Evolutionary conservation across 441 rosid species (phyloP), one percentile per base, ranked within the genome.

Genomic region (Breynia disticha): DNA sequence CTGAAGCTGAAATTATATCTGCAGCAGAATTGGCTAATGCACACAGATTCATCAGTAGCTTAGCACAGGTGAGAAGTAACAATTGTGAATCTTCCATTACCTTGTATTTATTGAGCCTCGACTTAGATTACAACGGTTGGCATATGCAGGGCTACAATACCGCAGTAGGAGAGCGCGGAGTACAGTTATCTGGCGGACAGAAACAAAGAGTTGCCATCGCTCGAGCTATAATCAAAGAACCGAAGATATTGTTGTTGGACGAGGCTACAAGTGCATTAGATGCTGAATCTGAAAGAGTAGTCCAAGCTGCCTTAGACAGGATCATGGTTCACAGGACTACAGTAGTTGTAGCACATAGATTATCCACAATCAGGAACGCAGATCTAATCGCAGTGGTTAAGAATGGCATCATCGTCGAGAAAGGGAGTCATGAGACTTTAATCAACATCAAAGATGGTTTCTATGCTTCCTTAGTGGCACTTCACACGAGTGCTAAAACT

Each of bases 241-340:
- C 87, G 1, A 87, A 68, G 62, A 73, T 83, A 61, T 56, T 84
- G 54, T 73, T 83, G 1, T 65, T 80, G 2, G 83, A 83, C 32
- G 95, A 90, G 66, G 96, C 93, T 35, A 85, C 81, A 0, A 87
- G 98, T 57, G 89, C 98, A 6, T 71, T 85, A 1, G 95, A 91
- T 24, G 82, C 85, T 0, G 86, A 85, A 62, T 85, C 93, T 0
- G 86, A 90, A 54, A 71, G 74, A 37, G 81, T 79, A 54, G 96
- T 85, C 61, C 95, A 83, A 24, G 83, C 82, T 13, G 89, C 82
- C 20, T 42, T 80, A 11, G 95, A 85, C 53, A 46, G 74, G 16
- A 81, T 66, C 16, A 74, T 77, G 83, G 76, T 73, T 50, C 73
- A 78, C 59, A 50, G 80, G 24, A 87, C 98, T 9, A 86, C 91